Evolutionary conservation across 1,284 basidiomycete species (phyloP).

Genomic region (Tilletia indica): DNA sequence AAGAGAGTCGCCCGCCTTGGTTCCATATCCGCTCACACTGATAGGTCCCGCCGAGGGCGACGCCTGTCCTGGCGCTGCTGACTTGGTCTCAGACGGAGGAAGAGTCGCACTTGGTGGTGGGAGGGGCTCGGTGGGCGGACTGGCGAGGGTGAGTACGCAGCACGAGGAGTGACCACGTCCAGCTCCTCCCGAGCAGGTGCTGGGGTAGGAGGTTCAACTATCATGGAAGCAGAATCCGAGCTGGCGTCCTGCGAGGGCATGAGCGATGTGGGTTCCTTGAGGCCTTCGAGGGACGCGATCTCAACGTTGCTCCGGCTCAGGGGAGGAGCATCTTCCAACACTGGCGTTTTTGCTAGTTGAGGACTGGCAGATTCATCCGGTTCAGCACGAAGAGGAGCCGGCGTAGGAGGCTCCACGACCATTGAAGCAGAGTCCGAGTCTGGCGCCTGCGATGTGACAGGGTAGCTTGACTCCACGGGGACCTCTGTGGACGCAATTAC

Average conservation of each 20-base stretch:
- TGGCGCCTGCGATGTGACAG: not conserved
- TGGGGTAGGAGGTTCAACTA: slow-evolving; percentile 7
- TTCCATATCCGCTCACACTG: not conserved
- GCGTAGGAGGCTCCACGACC: slow-evolving; percentile 8
- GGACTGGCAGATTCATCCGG: not conserved
- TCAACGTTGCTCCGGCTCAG: not conserved
- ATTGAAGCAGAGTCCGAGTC: not conserved
- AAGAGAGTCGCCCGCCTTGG: not conserved
- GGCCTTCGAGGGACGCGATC: not conserved
- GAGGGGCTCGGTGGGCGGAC: too few relatives aligned
- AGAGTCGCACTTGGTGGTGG: not conserved
- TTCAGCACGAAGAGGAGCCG: not conserved
- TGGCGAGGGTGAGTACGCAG: too few relatives aligned
- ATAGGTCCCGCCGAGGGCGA: not conserved
- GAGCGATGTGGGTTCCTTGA: not conserved
- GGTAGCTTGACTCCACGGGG: not conserved
- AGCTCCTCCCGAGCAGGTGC: not conserved
- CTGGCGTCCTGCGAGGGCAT: not conserved
- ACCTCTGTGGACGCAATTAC: not conserved
- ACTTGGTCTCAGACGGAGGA: not conserved
- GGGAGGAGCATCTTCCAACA: not conserved
- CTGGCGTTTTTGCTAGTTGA: not conserved
- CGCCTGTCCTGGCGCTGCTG: not conserved
- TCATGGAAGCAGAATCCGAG: not conserved
- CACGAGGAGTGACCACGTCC: too few relatives aligned